Evolutionary conservation across 2,329 filamentous ascomycete species (phyloP).

Genomic region (Waltergamsia citrina): DNA sequence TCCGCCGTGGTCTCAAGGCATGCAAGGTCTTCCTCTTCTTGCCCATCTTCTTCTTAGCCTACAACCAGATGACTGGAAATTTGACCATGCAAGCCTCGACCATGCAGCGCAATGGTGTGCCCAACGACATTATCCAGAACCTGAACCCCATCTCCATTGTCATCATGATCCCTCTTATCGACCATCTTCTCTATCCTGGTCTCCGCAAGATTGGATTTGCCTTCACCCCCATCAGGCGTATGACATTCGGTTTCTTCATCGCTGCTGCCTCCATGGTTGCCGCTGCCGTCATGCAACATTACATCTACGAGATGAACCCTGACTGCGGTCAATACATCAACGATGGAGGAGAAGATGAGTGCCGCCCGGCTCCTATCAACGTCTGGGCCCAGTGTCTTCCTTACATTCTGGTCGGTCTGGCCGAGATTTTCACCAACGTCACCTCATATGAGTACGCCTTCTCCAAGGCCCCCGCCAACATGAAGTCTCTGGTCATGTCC

Average conservation of each 20-base stretch:
- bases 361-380: slow-evolving; percentile 51
- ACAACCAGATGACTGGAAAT: slow-evolving; percentile 53
- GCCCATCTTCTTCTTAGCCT: slow-evolving; percentile 51
- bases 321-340: slow-evolving; percentile 46
- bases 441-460: slow-evolving; percentile 67
- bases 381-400: slow-evolving; percentile 50
- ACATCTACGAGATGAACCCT: slow-evolving; percentile 53
- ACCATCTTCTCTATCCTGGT: slow-evolving; percentile 58
- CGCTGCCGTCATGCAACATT: slow-evolving; percentile 47
- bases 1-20: slow-evolving; percentile 58
- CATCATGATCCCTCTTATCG: slow-evolving; percentile 64
- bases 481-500: slow-evolving; percentile 66
- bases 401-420: slow-evolving; percentile 39
- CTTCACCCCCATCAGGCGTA: slow-evolving; percentile 70
- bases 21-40: slow-evolving; percentile 66
- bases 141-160: slow-evolving; percentile 68
- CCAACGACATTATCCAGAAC: slow-evolving; percentile 71
- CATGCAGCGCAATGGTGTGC: slow-evolving; percentile 59
- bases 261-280: slow-evolving; percentile 52
- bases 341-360: slow-evolving; percentile 25
- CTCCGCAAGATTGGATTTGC: slow-evolving; percentile 53
- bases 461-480: slow-evolving; percentile 69
- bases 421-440: slow-evolving; percentile 45
- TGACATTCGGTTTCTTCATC: slow-evolving; percentile 60
- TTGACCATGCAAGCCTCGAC: slow-evolving; percentile 54